Evolutionary conservation across 1,284 basidiomycete species (phyloP), one percentile per base, ranked within the genome.

Genomic region (Papiliotrema laurentii): DNA sequence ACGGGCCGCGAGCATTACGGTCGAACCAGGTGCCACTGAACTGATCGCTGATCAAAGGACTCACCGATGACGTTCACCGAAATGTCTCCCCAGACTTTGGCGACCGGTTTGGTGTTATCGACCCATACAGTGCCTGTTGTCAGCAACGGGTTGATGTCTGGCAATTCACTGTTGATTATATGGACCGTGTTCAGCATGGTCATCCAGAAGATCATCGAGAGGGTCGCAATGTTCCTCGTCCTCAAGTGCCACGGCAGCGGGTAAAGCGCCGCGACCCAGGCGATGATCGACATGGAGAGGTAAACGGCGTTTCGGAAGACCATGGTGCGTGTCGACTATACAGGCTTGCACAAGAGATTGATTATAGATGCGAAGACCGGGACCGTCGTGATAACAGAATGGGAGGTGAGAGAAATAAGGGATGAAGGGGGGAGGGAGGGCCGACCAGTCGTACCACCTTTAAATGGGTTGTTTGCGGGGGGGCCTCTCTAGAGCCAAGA

Each of bases 171-270:
- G 40, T 67, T 67, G 36, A 70, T 54, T 21, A 57, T 63, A 37
- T 70, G 66, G 2, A 61, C 47, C 13, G 60, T 13, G 39, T 68
- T 68, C 22, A 66, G 45, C 13, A 46, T 19, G 2, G 60, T 55
- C 63, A 70, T 66, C 68, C 68, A 70, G 50, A 70, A 66, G 14
- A 63, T 60, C 68, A 70, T 70, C 2, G 59, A 51, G n/a, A 68
- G 34, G 1, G 63, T 68, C 10, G 65, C 66, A 25, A 67, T 61
- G 47, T 70, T 70, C 4, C 60, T 43, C 18, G 60, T 64, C 6
- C 66, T 51, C 31, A 70, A 41, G 47, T 70, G 68, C 66, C 66
- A 70, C 56, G 68, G 68, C 34, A 62, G 39, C 0, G 65, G 64
- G 47, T 66, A 68, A 19, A 70, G 51, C 5, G 60, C 63, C 11